A percentile compares a stretch with the other conserved stretches of the same genome.
These are phyloP conservation scores for Hypomyces perniciosus DNA, from an alignment of 2,329 filamentous ascomycete genomes.

Conservation along the genomic window DNA sequence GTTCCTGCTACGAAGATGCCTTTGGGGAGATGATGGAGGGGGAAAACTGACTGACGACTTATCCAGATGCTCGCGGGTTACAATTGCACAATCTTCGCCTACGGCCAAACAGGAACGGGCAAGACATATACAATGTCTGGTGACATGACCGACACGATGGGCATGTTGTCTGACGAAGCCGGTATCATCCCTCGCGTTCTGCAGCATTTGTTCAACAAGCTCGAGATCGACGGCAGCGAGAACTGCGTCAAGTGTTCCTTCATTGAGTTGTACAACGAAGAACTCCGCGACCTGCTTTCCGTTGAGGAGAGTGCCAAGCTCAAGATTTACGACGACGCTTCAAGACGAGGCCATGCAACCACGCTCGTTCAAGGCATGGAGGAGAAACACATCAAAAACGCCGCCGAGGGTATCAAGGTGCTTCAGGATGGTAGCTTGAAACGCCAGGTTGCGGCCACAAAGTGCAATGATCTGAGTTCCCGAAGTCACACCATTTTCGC, in stretches of 20 bases:
- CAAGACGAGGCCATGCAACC: constrained; percentile 73
- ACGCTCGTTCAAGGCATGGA: constrained; percentile 98
- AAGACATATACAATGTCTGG: constrained; percentile 99
- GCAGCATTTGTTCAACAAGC: constrained; percentile 77
- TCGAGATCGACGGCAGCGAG: constrained; percentile 73
- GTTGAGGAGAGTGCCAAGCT: constrained; percentile 77
- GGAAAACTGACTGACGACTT: constrained; percentile 6
- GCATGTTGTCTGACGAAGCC: constrained; percentile 82
- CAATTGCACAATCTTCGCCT: constrained; percentile 98
- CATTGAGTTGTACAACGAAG: constrained; percentile 97
- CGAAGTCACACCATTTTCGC: constrained; percentile 97
- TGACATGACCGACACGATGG: constrained; percentile 83
- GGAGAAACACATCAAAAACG: constrained; percentile 84
- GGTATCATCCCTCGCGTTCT: constrained; percentile 93
- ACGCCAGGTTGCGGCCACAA: constrained; percentile 97
- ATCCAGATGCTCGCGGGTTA: constrained; percentile 81
- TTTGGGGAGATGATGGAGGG: not conserved
- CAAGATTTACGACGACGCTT: constrained; percentile 91
- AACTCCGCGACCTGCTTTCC: constrained; percentile 82
- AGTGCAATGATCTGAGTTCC: constrained; percentile 97
- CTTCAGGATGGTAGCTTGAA: constrained; percentile 86
- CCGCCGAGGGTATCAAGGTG: constrained; percentile 78
- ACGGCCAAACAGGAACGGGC: constrained; percentile 94
- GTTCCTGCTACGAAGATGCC: constrained; percentile 17
- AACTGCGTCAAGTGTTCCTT: constrained; percentile 96